Base-by-base conservation (phyloP, 768 basidiomycete species). In the Tylopilus subfusipes region DNA sequence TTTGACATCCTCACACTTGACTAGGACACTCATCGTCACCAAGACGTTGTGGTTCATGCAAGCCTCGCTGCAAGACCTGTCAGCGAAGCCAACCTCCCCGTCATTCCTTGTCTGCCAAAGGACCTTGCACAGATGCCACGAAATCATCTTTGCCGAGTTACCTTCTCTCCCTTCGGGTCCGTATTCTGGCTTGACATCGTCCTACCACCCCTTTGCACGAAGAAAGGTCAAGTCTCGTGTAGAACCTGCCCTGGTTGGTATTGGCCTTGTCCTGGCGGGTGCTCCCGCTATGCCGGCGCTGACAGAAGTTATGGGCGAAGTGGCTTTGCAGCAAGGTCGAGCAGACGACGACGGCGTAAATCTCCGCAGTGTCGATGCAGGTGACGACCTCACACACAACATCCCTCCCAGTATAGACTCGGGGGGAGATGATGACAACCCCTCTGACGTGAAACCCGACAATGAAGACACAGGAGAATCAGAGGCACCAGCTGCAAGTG, bases 41-140 rank as follows among this genome's bases (percentile, higher is more conserved):
- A 67, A 95, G 93, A 98, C 97, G 0, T 74, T 99, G 42, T 98
- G 96, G 94, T 97, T 95, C 73, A 95, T 98, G 88, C 97, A 98
- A 81, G 92, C 96, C 16, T 85, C 90, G 25, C 78, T 99, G 19
- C 83, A 82, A 53, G 97, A 99, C 70, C 77, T 98, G 9, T 80
- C 55, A 44, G 55, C 61, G 11, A 40, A 63, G 72, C 42, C 78
- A 14, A 80, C 83, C 45, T 86, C 92, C 3, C 81, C 75, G 40
- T 91, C 93, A 1, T 98, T 98, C 72, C 75, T 83, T 45, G 88
- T 96, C 54, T 98, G 97, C 70, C 93, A 95, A 71, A 84, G 96
- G 56, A 83, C 94, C 36, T 75, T 98, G 54, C 90, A 90, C 68
- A 82, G 82, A 68, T 95, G 95, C 65, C 95, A 98, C 72, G 89